phyloP scores from a whole-genome alignment of 106 monocot species.

The Platanthera guangdongensis region DNA sequence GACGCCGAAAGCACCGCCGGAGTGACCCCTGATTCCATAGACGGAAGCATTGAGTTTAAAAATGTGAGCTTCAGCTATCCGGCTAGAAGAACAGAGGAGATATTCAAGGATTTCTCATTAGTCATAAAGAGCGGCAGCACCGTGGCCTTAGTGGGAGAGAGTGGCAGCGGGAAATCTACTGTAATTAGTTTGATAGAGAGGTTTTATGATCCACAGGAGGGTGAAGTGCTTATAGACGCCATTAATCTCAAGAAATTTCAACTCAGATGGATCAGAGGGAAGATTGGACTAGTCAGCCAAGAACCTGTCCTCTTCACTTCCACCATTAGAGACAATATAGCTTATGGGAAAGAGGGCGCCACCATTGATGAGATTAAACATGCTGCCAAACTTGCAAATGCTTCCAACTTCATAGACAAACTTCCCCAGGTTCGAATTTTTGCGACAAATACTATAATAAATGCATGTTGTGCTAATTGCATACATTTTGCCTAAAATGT shows the following conservation, averaged over 20 bases:
- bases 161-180: slow-evolving; percentile 45
- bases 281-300: slow-evolving; percentile 35
- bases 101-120: slow-evolving; percentile 29
- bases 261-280: slow-evolving; percentile 36
- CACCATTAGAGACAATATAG: slow-evolving; percentile 34
- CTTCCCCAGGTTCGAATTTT: slow-evolving; percentile 29
- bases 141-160: slow-evolving; percentile 33
- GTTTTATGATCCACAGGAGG: slow-evolving; percentile 36
- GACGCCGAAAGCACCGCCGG: slow-evolving; percentile 28
- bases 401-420: slow-evolving; percentile 38
- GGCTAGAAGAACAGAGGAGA: slow-evolving; percentile 24
- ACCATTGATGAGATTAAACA: slow-evolving; percentile 28
- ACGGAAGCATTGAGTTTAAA: slow-evolving; percentile 34
- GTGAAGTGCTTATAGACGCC: slow-evolving; percentile 35
- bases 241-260: slow-evolving; percentile 29
- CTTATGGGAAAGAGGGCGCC: slow-evolving; percentile 34
- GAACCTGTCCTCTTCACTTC: slow-evolving; percentile 37
- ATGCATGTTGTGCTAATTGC: neutral
- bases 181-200: slow-evolving; percentile 33
- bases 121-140: slow-evolving; percentile 22
- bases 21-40: slow-evolving; percentile 20
- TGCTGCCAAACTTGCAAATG: slow-evolving; percentile 35
- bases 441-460: neutral
- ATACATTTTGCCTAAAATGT: neutral
- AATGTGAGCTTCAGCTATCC: slow-evolving; percentile 46